phyloP scores from a whole-genome alignment of 768 basidiomycete genomes.

The Podaxis sp. region DNA sequence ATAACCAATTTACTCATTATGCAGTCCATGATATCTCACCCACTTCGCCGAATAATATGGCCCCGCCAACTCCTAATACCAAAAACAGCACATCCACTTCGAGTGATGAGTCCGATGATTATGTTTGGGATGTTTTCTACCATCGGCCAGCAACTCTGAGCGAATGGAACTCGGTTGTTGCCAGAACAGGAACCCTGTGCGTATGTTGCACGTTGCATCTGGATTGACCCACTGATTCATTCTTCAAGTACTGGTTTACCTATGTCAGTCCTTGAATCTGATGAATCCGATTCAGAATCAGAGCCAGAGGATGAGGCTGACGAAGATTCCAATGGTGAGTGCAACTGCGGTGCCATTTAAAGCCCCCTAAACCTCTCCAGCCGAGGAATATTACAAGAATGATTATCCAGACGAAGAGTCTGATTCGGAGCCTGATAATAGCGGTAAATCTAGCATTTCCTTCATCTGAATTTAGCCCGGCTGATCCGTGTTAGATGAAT shows the following conservation, averaged over 20 bases:
- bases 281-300: conserved; percentile 62
- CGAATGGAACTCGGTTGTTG: conserved; percentile 54
- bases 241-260: conserved; percentile 65
- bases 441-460: conserved; percentile 27
- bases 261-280: conserved; percentile 46
- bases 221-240: not conserved
- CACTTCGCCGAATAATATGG: conserved; percentile 3
- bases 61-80: conserved; percentile 14
- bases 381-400: conserved; percentile 82
- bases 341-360: not conserved
- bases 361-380: conserved; percentile 31
- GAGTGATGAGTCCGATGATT: conserved; percentile 44
- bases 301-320: conserved; percentile 75
- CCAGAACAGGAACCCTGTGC: conserved; percentile 60
- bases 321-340: conserved; percentile 79
- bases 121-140: conserved; percentile 85
- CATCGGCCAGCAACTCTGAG: conserved; percentile 58
- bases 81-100: conserved; percentile 6
- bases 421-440: conserved; percentile 34
- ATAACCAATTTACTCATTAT: conserved; percentile 6
- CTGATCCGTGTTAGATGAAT: conserved; percentile 43
- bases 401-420: conserved; percentile 84
- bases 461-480: not conserved
- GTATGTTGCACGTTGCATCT: conserved; percentile 20
- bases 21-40: conserved; percentile 24